Conservation (phyloP, 441 rosid species). For the Cnidoscolus chayamansa region DNA sequence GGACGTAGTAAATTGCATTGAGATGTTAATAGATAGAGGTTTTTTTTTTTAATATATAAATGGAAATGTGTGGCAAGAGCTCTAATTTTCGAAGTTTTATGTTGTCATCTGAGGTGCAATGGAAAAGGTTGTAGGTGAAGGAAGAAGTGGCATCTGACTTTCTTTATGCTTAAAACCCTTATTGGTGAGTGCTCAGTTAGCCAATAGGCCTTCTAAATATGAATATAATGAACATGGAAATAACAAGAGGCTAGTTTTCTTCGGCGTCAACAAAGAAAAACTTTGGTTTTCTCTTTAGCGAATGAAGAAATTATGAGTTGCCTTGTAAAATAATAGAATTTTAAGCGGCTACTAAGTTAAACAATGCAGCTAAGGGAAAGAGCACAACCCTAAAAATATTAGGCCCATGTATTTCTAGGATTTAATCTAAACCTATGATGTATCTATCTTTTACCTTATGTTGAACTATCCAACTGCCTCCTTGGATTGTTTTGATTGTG, state of each 20-base stretch:
- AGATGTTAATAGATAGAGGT: background rate
- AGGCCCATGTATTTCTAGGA: background rate
- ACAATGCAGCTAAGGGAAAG: background rate
- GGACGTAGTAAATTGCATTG: background rate
- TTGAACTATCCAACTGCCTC: background rate
- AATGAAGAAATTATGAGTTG: background rate
- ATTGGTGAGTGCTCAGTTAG: background rate
- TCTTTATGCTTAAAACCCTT: background rate
- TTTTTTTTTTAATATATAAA: background rate
- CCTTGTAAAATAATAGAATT: background rate
- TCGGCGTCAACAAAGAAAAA: background rate
- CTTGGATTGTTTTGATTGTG: constrained; percentile 8
- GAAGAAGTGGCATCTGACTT: background rate
- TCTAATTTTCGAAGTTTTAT: background rate
- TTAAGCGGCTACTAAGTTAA: background rate
- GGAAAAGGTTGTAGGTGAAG: background rate
- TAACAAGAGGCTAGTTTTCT: background rate
- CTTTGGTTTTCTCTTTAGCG: background rate
- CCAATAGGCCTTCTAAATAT: background rate
- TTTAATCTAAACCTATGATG: background rate
- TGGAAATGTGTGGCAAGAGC: background rate
- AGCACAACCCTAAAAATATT: background rate
- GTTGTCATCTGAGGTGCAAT: constrained; percentile 2
- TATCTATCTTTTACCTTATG: too few species aligned
- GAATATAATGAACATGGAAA: background rate